These are phyloP conservation scores for Eucommia ulmoides DNA, from an alignment of 257 asterid genomes.

Conservation along the genomic window DNA sequence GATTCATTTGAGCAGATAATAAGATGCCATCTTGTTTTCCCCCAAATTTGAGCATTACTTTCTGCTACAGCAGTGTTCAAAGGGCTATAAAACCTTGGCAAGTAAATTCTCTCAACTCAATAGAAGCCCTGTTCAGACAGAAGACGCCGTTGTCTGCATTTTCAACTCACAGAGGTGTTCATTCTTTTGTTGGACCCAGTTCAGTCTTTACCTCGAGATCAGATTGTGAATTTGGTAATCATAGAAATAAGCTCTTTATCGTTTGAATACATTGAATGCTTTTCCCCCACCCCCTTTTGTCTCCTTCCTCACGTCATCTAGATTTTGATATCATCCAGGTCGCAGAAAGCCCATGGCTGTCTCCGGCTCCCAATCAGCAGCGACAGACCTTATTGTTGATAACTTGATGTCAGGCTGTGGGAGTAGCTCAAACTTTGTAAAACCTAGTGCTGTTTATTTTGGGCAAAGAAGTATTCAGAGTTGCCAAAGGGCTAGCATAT, in stretches of 20 bases:
- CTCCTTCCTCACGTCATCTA: background rate
- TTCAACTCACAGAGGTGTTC: background rate
- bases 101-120: constrained; percentile 14
- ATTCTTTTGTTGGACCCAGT: background rate
- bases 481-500: constrained; percentile 28
- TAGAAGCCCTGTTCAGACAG: constrained; percentile 17
- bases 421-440: constrained; percentile 31
- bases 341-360: constrained; percentile 34
- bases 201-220: background rate
- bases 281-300: background rate
- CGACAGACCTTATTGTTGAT: constrained; percentile 52
- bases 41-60: constrained; percentile 31
- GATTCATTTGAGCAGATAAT: background rate
- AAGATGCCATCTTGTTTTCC: constrained; percentile 45
- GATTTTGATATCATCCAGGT: constrained; percentile 5
- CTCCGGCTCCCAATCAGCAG: constrained; percentile 33
- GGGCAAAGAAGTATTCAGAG: constrained; percentile 24
- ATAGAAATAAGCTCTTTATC: background rate
- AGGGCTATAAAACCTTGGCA: constrained; percentile 30
- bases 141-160: background rate
- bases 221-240: background rate
- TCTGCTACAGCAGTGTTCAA: constrained; percentile 26
- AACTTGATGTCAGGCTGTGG: constrained; percentile 30
- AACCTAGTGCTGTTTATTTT: constrained; percentile 33
- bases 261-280: too few relatives aligned